phyloP scores from a whole-genome alignment of 306 rosid species.

The Medicago arabica region DNA sequence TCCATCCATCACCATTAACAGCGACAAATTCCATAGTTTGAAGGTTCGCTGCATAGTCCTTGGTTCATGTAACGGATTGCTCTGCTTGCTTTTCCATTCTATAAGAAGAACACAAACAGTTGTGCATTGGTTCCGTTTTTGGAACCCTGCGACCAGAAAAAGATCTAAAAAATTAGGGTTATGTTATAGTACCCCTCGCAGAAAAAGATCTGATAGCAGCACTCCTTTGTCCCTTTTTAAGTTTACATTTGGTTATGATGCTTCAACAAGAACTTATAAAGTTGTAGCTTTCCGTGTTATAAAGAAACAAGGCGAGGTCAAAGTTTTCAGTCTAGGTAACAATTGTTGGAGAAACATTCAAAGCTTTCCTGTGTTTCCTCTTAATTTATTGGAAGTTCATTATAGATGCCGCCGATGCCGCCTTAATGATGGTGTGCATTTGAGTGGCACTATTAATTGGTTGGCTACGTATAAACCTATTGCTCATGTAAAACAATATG shows the following conservation, averaged over 20 bases:
- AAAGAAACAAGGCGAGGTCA: not conserved
- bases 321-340: not conserved
- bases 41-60: not conserved
- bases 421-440: not conserved
- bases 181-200: not conserved
- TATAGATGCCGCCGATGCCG: too few relatives aligned
- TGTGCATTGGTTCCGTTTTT: too few relatives aligned
- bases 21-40: too few relatives aligned
- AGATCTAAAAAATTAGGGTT: not conserved
- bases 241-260: not conserved
- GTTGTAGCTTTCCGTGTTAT: not conserved
- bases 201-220: too few relatives aligned
- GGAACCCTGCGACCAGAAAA: not conserved
- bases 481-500: not conserved
- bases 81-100: not conserved
- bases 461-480: not conserved
- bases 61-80: not conserved
- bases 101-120: too few relatives aligned
- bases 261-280: not conserved
- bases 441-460: not conserved
- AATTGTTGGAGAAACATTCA: not conserved
- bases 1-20: too few relatives aligned
- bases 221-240: not conserved
- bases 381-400: not conserved
- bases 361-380: not conserved